These are phyloP conservation scores for Martiniozyma asiatica DNA, from an alignment of 1,139 yeast genomes.

Conservation along the genomic window DNA sequence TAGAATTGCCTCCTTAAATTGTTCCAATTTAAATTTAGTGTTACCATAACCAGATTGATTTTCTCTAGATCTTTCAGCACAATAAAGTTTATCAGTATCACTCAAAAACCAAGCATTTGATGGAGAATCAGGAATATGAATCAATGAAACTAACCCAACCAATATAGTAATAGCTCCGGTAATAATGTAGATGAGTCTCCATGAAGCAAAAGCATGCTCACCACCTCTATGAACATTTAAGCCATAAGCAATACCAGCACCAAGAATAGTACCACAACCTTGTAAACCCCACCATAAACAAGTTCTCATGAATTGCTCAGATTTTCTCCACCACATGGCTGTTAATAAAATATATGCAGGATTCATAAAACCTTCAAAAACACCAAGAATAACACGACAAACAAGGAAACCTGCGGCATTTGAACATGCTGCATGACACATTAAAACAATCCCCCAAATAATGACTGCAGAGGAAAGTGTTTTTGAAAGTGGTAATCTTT, in stretches of 20 bases:
- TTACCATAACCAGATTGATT: constrained; percentile 33
- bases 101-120: constrained; percentile 31
- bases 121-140: constrained; percentile 36
- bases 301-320: constrained; percentile 40
- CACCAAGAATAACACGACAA: constrained; percentile 37
- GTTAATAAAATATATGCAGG: constrained; percentile 51
- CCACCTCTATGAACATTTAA: constrained; percentile 25
- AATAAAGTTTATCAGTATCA: constrained; percentile 23
- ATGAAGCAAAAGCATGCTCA: constrained; percentile 21
- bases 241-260: constrained; percentile 45
- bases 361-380: constrained; percentile 42
- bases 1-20: constrained; percentile 21
- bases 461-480: constrained; percentile 22
- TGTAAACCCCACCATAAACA: constrained; percentile 40
- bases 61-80: constrained; percentile 22
- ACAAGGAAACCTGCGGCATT: constrained; percentile 27
- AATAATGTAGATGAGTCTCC: constrained; percentile 34
- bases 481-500: constrained; percentile 16
- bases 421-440: constrained; percentile 29
- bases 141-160: constrained; percentile 26
- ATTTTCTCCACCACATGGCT: constrained; percentile 40
- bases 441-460: constrained; percentile 34
- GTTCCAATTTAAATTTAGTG: constrained; percentile 25
- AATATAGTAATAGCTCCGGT: constrained; percentile 34
- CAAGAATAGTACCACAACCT: constrained; percentile 44